Base-by-base conservation (phyloP, 306 rosid genomes). In the Cicer arietinum region DNA sequence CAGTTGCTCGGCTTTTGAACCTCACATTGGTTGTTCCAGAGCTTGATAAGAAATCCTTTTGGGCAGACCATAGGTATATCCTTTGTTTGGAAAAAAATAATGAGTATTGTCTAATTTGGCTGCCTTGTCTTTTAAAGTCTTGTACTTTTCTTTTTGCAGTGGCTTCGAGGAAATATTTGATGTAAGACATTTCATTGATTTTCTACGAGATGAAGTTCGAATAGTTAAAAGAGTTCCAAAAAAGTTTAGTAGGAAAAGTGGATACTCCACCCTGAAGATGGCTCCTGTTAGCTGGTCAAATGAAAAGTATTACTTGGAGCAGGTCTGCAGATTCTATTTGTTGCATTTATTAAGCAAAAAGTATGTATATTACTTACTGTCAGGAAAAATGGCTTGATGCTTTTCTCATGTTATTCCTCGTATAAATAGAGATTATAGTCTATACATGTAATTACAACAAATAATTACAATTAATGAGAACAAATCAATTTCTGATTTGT, bases 281-380 rank as follows among this genome's bases (percentile, higher is more conserved):
- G 89, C 96, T 84, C 99, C 99, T 71, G 83, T 94, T 85, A 94
- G 99, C 88, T 94, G 99, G 99, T 92, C 99, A 20, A 90, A 74
- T 42, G 97, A 92, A 74, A 90, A 83, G 61, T 94, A 92, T 85
- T 94, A 94, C 80, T 50, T 94, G 54, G 84, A 89, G 71, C 97
- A 94, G 99, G 99, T 94, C 69, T 69, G 89, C 78, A 25, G 62
- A 58, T 77, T 72, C 51, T 65, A 22, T 68, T 69, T 10, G 45
- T 48, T 70, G 51, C 48, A 76, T 67, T 77, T 58, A 40, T 30
- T 30, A 30, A 14, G 60, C 37, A 35, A 74, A 47, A 58, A 30
- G 6, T 7, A 18, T 54, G 37, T 18, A 54, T 18, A 54, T 7
- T 14, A 14, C 16, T 7, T 14, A 14, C 16, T 14, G 16, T 14